A percentile compares a stretch with the other conserved stretches of the same genome.
Evolutionary conservation across 352 stramenopile species (phyloP).

Genomic region (Phytophthora pistaciae): DNA sequence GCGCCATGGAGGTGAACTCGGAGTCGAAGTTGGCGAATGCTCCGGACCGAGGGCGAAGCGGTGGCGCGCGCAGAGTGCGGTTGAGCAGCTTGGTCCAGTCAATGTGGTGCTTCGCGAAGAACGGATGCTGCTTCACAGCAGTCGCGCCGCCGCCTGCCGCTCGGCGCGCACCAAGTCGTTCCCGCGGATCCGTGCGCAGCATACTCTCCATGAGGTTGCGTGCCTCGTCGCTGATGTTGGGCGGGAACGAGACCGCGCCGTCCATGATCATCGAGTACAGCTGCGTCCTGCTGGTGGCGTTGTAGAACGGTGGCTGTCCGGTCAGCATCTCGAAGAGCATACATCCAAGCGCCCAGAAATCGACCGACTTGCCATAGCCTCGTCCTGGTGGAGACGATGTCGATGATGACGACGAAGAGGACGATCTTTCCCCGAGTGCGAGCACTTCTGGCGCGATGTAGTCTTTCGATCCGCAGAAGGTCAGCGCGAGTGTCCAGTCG

Average conservation of each 20-base stretch:
- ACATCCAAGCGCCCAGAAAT: constrained; percentile 90
- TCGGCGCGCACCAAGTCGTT: constrained; percentile 62
- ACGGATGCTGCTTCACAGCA: constrained; percentile 72
- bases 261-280: constrained; percentile 76
- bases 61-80: constrained; percentile 50
- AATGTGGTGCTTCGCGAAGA: constrained; percentile 71
- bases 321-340: constrained; percentile 93
- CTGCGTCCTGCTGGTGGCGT: constrained; percentile 60
- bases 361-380: constrained; percentile 88
- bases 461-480: constrained; percentile 91
- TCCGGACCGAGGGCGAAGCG: constrained; percentile 70
- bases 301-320: constrained; percentile 88
- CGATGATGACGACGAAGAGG: constrained; percentile 20
- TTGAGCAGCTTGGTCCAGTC: constrained; percentile 67
- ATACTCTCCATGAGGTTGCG: constrained; percentile 60
- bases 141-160: constrained; percentile 33
- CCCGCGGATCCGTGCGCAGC: constrained; percentile 57
- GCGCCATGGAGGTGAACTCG: constrained; percentile 86
- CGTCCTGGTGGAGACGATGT: constrained; percentile 28
- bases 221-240: constrained; percentile 59
- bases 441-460: constrained; percentile 89
- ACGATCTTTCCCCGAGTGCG: constrained; percentile 46
- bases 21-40: constrained; percentile 89
- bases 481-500: constrained; percentile 69
- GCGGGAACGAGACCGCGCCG: constrained; percentile 54